These are phyloP conservation scores for Heliosperma pusillum DNA, from an alignment of 148 eudicot genomes.

Conservation along the genomic window DNA sequence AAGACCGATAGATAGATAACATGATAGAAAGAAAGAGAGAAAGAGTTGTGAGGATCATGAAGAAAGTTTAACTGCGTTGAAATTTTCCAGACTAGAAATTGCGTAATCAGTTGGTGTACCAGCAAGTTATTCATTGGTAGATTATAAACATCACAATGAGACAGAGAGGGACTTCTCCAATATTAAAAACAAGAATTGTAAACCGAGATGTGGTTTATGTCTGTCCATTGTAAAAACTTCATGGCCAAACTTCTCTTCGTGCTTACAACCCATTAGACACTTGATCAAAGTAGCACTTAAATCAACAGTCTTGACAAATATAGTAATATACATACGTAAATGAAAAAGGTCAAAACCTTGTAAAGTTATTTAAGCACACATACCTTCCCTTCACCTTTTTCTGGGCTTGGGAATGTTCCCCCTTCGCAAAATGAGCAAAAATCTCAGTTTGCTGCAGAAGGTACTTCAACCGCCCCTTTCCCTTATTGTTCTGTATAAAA, in stretches of 20 bases:
- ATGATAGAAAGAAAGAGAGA: too few species aligned
- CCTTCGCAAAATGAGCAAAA: conserved; percentile 97
- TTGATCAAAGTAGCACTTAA: neutral
- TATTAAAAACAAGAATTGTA: neutral
- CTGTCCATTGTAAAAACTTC: neutral
- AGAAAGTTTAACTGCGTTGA: neutral
- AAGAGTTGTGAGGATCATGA: neutral
- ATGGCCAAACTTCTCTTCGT: neutral
- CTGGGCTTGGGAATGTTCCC: conserved; percentile 57
- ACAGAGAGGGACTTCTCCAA: neutral
- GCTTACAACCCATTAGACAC: neutral
- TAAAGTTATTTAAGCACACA: neutral
- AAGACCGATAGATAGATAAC: too few species aligned
- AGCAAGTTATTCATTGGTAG: neutral
- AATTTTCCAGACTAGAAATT: neutral
- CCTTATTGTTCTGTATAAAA: conserved; percentile 70
- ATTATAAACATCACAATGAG: neutral
- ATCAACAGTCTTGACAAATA: neutral
- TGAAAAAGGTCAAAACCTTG: neutral
- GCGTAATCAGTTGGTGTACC: neutral
- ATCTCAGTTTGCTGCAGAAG: conserved; percentile 94
- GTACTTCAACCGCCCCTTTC: conserved; percentile 88
- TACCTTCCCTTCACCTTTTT: conserved; percentile 83
- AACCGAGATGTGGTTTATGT: too few species aligned
- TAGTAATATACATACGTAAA: neutral